Evolutionary conservation across 768 basidiomycete species (phyloP).

Genomic region (Mycena kentingensis): DNA sequence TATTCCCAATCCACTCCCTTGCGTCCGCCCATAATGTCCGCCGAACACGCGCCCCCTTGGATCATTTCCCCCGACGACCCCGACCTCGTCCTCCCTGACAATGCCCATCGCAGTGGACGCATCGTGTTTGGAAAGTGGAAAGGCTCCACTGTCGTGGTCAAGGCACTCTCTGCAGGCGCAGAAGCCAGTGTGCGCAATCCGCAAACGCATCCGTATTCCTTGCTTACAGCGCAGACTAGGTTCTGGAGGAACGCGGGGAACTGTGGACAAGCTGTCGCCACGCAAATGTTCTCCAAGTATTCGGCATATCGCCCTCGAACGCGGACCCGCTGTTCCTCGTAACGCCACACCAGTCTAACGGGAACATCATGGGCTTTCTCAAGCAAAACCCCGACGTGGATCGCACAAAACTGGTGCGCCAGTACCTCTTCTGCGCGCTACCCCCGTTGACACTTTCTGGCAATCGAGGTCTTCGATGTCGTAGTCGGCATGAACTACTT

Average conservation of each 20-base stretch:
- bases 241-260: conserved; percentile 20
- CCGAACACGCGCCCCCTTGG: conserved; percentile 13
- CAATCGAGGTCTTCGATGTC: conserved; percentile 24
- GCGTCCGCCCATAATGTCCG: conserved; percentile 14
- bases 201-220: neutral
- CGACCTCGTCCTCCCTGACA: conserved; percentile 10
- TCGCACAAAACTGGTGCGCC: conserved; percentile 25
- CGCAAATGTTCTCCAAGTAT: conserved; percentile 26
- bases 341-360: conserved; percentile 21
- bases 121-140: conserved; percentile 19
- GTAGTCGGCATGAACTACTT: conserved; percentile 30
- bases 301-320: conserved; percentile 25
- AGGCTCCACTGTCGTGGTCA: conserved; percentile 15
- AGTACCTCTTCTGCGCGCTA: neutral
- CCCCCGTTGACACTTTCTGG: neutral
- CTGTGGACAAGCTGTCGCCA: conserved; percentile 27
- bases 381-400: conserved; percentile 22
- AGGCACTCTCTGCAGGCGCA: conserved; percentile 16
- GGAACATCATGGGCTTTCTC: conserved; percentile 24
- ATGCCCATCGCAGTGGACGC: conserved; percentile 10
- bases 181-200: conserved; percentile 11
- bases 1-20: too few species aligned
- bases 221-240: conserved; percentile 9
- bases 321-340: conserved; percentile 28
- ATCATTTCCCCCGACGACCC: conserved; percentile 15